Conservation (phyloP, 2,329 filamentous ascomycete genomes). For the Pestalotiopsis sp. region DNA sequence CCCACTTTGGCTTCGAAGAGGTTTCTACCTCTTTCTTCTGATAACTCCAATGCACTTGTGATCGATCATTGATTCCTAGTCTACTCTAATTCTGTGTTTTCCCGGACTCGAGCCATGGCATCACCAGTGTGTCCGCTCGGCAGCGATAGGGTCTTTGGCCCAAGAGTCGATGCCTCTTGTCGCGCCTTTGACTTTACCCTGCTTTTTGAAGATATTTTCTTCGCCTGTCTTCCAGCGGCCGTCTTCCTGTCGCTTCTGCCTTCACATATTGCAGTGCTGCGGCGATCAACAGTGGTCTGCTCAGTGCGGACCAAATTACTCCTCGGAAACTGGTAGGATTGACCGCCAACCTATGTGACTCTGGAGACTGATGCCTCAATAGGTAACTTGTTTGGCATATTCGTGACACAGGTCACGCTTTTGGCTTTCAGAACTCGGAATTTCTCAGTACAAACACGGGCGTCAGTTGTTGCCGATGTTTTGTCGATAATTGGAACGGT, state of each 20-base stretch:
- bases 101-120: not conserved
- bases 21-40: no score
- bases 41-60: not conserved
- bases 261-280: slow-evolving; percentile 4
- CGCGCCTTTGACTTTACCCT: slow-evolving; percentile 30
- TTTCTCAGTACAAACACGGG: slow-evolving; percentile 9
- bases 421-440: slow-evolving; percentile 17
- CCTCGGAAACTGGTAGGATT: slow-evolving; percentile 17
- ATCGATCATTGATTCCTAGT: not conserved
- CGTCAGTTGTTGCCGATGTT: slow-evolving; percentile 22
- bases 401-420: slow-evolving; percentile 18
- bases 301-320: slow-evolving; percentile 13
- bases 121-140: not conserved
- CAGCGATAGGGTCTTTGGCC: slow-evolving; percentile 22
- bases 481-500: slow-evolving; percentile 16
- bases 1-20: no score
- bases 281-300: slow-evolving; percentile 6
- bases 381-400: slow-evolving; percentile 14
- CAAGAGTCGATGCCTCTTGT: slow-evolving; percentile 21
- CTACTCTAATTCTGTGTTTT: not conserved
- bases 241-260: slow-evolving; percentile 20
- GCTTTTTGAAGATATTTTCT: slow-evolving; percentile 27
- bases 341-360: not conserved
- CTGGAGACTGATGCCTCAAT: not conserved
- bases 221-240: slow-evolving; percentile 19